Evolutionary conservation across 2,329 filamentous ascomycete species (phyloP), one percentile per base, ranked within the genome.

Genomic region (Ceratocystis smalleyi): DNA sequence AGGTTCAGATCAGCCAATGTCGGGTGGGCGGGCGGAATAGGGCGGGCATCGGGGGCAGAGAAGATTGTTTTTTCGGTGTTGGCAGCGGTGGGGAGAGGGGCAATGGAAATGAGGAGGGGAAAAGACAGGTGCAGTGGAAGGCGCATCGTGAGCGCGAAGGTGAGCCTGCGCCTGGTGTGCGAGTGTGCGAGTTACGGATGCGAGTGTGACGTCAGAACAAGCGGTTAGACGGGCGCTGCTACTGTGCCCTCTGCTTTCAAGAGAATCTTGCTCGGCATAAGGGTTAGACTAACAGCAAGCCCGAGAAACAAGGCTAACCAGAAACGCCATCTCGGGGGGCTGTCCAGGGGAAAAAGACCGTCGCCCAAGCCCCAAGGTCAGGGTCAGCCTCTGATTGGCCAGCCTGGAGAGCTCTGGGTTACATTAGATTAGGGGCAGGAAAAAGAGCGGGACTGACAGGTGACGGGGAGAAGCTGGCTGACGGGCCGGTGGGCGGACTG

Each of bases 61-160:
- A 99, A 97, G 71, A 97, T 89, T 69, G 83, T 79, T 76, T 99
- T 99, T 73, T 97, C 94, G 64, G 88, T 87, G 73, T 99, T 97
- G 73, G 87, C 90, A 24, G 68, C 43, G 43, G 64, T 69, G 12
- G 67, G 63, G 35, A 59, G 15, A 19, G 68, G 17, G 49, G 67
- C 24, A 12, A 64, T 40, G 40, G 55, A 69, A n/a, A 72, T 43
- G n/a, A 69, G 12, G 12, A 66, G 49, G 4, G 69, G 59, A 19
- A 65, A 62, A 19, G 45, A 12, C 15, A 57, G 61, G 15, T 3
- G 32, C 12, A 59, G n/a, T 22, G 59, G 45, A 7, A 66, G n/a
- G 5, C 19, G 60, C 65, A 63, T 63, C 30, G 24, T 57, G 10
- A 10, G 35, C n/a, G 32, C 24, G 40, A 32, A 10, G 12, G 35